phyloP scores from a whole-genome alignment of 192 early-diverging fungal genomes.

The Coemansia biformis region DNA sequence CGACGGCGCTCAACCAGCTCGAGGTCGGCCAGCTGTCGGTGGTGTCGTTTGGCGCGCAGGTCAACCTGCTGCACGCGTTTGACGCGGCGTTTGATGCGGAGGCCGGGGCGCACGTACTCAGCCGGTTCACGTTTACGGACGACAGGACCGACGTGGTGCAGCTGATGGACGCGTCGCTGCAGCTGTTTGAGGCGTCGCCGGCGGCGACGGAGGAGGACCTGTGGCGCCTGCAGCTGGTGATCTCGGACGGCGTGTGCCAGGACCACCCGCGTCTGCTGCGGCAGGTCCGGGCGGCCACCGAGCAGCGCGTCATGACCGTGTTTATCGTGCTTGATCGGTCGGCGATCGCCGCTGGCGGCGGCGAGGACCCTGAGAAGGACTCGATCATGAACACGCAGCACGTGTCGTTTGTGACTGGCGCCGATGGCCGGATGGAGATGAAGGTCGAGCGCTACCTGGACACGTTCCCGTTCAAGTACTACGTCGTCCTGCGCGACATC shows the following conservation, averaged over 20 bases:
- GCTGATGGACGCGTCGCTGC: slow-evolving; percentile 81
- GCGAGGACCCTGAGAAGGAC: slow-evolving; percentile 39
- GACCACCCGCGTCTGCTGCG: slow-evolving; percentile 80
- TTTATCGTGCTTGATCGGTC: slow-evolving; percentile 88
- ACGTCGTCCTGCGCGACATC: slow-evolving; percentile 85
- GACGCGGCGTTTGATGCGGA: slow-evolving; percentile 86
- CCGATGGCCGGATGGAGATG: slow-evolving; percentile 58
- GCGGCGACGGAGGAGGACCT: slow-evolving; percentile 56
- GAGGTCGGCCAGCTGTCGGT: slow-evolving; percentile 93
- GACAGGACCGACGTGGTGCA: slow-evolving; percentile 79
- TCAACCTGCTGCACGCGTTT: slow-evolving; percentile 89
- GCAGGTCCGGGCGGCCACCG: slow-evolving; percentile 80
- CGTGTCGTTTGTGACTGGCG: slow-evolving; percentile 67
- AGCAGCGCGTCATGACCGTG: slow-evolving; percentile 86
- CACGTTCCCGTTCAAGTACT: slow-evolving; percentile 98
- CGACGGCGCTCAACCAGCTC: slow-evolving; percentile 86
- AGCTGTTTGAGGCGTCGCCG: slow-evolving; percentile 63
- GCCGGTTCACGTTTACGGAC: slow-evolving; percentile 87
- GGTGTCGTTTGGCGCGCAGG: slow-evolving; percentile 83
- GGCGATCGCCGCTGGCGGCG: slow-evolving; percentile 16
- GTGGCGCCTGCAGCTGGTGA: slow-evolving; percentile 94
- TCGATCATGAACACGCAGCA: slow-evolving; percentile 89
- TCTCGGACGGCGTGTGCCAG: slow-evolving; percentile 97
- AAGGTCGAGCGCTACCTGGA: slow-evolving; percentile 82
- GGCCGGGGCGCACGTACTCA: slow-evolving; percentile 84